A percentile compares a stretch with the other conserved stretches of the same genome.
Conservation (phyloP, 352 stramenopile genomes). For the Pythium biforme region DNA sequence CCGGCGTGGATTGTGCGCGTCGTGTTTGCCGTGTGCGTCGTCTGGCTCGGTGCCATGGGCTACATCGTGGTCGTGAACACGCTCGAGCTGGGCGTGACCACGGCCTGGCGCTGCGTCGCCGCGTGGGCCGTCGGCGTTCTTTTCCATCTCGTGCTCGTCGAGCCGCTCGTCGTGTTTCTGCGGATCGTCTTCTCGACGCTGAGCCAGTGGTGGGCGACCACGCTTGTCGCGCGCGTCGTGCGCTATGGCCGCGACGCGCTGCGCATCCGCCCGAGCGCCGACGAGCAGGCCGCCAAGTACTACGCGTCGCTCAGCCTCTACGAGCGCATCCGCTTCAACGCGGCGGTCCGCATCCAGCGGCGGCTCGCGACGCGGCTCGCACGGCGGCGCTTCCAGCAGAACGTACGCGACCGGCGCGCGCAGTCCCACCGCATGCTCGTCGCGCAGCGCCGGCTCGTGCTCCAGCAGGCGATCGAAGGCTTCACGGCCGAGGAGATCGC, state of each 20-base stretch:
- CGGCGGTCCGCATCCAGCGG: slow-evolving; percentile 64
- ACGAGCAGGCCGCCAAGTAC: slow-evolving; percentile 26
- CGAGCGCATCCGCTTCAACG: slow-evolving; percentile 66
- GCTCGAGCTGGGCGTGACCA: slow-evolving; percentile 42
- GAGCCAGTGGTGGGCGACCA: slow-evolving; percentile 52
- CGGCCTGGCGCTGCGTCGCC: slow-evolving; percentile 51
- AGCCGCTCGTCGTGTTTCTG: slow-evolving; percentile 51
- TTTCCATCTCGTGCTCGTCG: slow-evolving; percentile 50
- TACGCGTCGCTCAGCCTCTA: slow-evolving; percentile 64
- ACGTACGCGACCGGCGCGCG: slow-evolving; percentile 42
- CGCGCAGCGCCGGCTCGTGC: slow-evolving; percentile 34
- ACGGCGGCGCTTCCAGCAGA: slow-evolving; percentile 48
- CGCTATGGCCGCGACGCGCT: slow-evolving; percentile 45
- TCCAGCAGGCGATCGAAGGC: slow-evolving; percentile 53
- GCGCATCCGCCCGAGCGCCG: slow-evolving; percentile 43
- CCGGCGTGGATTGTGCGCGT: slow-evolving; percentile 64
- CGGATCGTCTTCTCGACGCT: slow-evolving; percentile 52
- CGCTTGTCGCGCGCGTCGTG: slow-evolving; percentile 39
- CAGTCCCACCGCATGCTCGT: slow-evolving; percentile 39
- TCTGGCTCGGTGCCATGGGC: slow-evolving; percentile 44
- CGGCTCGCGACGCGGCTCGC: slow-evolving; percentile 54
- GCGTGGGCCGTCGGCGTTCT: slow-evolving; percentile 44
- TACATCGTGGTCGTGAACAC: slow-evolving; percentile 45
- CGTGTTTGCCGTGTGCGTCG: slow-evolving; percentile 38
- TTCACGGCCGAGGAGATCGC: slow-evolving; percentile 68